A percentile compares a stretch with the other conserved stretches of the same genome.
Evolutionary conservation across 352 stramenopile species (phyloP).

Genomic region (Salisapilia sapeloensis): DNA sequence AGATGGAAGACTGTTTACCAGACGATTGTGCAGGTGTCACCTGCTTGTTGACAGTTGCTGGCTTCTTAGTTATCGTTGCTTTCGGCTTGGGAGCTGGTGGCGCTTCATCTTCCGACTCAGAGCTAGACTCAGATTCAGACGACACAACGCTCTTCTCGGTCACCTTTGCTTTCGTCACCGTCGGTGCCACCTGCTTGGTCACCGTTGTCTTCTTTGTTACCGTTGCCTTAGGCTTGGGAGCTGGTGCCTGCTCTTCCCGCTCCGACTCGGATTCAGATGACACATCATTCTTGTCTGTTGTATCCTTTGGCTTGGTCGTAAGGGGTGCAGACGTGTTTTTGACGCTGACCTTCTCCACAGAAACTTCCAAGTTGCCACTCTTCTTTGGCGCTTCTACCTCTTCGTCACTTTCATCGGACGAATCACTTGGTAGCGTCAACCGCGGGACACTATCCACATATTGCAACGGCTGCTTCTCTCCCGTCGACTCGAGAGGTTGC

Average conservation of each 20-base stretch:
- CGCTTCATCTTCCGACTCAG: conserved; percentile 23
- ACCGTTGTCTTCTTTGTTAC: conserved; percentile 4
- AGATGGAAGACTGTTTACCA: conserved; percentile 18
- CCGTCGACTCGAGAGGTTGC: conserved; percentile 1
- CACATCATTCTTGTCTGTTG: conserved; percentile 12
- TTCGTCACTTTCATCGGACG: conserved; percentile 5
- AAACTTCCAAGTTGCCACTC: too few relatives aligned
- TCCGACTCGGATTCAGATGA: conserved; percentile 32
- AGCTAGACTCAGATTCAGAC: conserved; percentile 12
- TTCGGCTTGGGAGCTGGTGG: too few relatives aligned
- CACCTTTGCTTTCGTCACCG: neutral
- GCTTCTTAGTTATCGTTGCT: too few relatives aligned
- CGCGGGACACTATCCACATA: conserved; percentile 9
- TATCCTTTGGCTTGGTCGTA: neutral
- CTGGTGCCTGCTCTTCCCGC: conserved; percentile 4
- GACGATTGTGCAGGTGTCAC: too few relatives aligned
- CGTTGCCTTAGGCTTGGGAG: conserved; percentile 4
- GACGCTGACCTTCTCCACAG: too few relatives aligned
- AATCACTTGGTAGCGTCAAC: conserved; percentile 9
- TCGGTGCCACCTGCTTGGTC: conserved; percentile 1
- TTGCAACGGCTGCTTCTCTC: neutral
- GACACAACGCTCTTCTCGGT: conserved; percentile 2
- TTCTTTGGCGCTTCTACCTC: too few relatives aligned
- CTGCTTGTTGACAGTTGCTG: neutral
- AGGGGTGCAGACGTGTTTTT: too few relatives aligned